Evolutionary conservation across 2,329 filamentous ascomycete genomes (phyloP).

Genomic region (Juglanconis sp.): DNA sequence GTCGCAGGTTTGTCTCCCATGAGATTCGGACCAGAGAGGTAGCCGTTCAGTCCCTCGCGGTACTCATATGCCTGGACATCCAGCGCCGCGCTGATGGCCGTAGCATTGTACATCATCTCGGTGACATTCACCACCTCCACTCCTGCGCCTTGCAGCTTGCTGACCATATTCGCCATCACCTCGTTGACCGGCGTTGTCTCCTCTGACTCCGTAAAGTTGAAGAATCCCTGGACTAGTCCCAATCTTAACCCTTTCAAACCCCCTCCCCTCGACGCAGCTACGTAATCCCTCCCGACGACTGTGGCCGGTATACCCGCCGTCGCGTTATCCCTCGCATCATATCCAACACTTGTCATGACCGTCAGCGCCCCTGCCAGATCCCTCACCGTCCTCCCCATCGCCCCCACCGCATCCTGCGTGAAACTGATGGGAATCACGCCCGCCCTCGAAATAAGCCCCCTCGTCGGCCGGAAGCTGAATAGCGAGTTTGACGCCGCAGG

Average conservation of each 20-base stretch:
- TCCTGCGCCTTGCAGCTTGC: constrained; percentile 42
- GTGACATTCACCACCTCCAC: constrained; percentile 49
- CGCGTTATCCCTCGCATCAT: constrained; percentile 49
- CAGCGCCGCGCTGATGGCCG: constrained; percentile 41
- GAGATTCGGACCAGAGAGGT: constrained; percentile 46
- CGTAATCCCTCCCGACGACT: constrained; percentile 43
- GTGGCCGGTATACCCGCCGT: constrained; percentile 45
- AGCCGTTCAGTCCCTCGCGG: constrained; percentile 50
- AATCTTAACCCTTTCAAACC: constrained; percentile 28
- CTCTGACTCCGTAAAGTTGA: constrained; percentile 46
- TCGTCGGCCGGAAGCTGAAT: constrained; percentile 56
- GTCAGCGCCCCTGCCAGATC: constrained; percentile 50
- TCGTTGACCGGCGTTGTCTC: constrained; percentile 58
- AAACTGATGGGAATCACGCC: constrained; percentile 55
- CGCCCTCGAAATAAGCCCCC: constrained; percentile 45
- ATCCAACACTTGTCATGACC: constrained; percentile 51
- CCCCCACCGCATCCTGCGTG: constrained; percentile 55
- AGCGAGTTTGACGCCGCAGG: constrained; percentile 60
- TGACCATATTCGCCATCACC: constrained; percentile 46
- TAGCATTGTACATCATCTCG: constrained; percentile 48
- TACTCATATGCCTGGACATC: constrained; percentile 64
- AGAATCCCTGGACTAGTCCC: constrained; percentile 48
- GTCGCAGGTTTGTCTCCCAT: constrained; percentile 40
- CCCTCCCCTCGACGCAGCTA: constrained; percentile 30
- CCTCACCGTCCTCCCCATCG: constrained; percentile 48